A percentile compares a stretch with the other conserved stretches of the same genome.
Conservation (phyloP, 2,329 filamentous ascomycete species). For the Mycosphaerelloides madeirae region DNA sequence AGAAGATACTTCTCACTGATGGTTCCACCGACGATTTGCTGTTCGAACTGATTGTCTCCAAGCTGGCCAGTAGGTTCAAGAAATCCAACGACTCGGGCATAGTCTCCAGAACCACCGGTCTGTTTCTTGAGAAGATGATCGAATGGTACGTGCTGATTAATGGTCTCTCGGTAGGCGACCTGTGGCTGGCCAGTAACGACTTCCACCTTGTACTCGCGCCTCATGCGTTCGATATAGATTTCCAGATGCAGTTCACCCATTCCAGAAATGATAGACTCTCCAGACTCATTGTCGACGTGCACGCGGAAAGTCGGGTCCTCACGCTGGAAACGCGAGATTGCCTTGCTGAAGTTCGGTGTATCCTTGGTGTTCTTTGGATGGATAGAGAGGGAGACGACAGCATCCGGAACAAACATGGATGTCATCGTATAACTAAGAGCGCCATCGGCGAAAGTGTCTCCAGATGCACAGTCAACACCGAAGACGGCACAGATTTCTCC, state of each 20-base stretch:
- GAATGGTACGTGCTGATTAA: constrained; percentile 73
- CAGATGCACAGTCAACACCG: constrained; percentile 93
- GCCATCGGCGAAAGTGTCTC: constrained; percentile 96
- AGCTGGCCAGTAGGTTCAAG: constrained; percentile 78
- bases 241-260: constrained; percentile 98
- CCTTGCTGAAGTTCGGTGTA: constrained; percentile 91
- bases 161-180: constrained; percentile 94
- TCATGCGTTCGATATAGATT: constrained; percentile 95
- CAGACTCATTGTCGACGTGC: constrained; percentile 82
- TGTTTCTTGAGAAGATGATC: constrained; percentile 95
- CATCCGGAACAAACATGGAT: constrained; percentile 96
- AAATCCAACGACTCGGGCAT: constrained; percentile 83
- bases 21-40: constrained; percentile 79
- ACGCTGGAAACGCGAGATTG: constrained; percentile 96
- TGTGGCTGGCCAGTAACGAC: constrained; percentile 94
- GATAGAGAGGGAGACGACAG: constrained; percentile 96
- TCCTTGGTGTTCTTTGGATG: constrained; percentile 92
- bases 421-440: constrained; percentile 90
- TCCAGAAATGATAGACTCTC: constrained; percentile 95
- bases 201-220: constrained; percentile 93
- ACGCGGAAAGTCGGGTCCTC: constrained; percentile 98
- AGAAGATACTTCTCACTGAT: constrained; percentile 95
- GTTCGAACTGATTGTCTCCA: constrained; percentile 75
- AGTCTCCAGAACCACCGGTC: constrained; percentile 91
- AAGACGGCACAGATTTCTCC: constrained; percentile 99